phyloP scores from a whole-genome alignment of 75 land plant species.

The Isoetes taiwanensis region DNA sequence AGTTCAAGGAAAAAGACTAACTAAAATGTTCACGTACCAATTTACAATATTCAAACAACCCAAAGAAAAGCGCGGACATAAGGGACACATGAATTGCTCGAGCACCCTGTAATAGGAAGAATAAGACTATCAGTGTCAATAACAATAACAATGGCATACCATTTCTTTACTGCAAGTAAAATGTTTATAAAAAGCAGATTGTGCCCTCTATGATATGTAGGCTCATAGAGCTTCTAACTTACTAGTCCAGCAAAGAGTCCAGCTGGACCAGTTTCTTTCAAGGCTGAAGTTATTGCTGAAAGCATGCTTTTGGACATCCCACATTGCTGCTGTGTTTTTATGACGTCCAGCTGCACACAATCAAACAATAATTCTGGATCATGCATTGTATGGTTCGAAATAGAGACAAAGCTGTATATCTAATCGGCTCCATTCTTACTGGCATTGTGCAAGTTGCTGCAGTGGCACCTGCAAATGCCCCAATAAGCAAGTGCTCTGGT shows the following conservation, averaged over 20 bases:
- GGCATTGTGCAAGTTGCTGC: conserved; percentile 20
- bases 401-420: background rate
- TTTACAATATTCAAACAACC: conserved; percentile 20
- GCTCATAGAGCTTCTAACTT: background rate
- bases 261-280: conserved; percentile 14
- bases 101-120: conserved; percentile 14
- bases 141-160: background rate
- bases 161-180: background rate
- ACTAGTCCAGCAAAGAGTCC: conserved; percentile 22
- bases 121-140: background rate
- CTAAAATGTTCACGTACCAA: conserved; percentile 2
- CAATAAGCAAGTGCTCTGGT: conserved; percentile 16
- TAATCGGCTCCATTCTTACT: background rate
- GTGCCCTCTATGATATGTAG: background rate
- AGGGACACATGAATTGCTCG: conserved; percentile 16
- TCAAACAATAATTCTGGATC: background rate
- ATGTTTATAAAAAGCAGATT: background rate
- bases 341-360: conserved; percentile 15
- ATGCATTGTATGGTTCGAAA: background rate
- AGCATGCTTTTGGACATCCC: conserved; percentile 8
- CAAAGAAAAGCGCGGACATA: conserved; percentile 16
- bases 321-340: conserved; percentile 22
- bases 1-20: background rate
- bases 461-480: conserved; percentile 24
- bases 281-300: background rate